phyloP scores from a whole-genome alignment of 2,329 filamentous ascomycete genomes.

The Paecilomyces fulvus region DNA sequence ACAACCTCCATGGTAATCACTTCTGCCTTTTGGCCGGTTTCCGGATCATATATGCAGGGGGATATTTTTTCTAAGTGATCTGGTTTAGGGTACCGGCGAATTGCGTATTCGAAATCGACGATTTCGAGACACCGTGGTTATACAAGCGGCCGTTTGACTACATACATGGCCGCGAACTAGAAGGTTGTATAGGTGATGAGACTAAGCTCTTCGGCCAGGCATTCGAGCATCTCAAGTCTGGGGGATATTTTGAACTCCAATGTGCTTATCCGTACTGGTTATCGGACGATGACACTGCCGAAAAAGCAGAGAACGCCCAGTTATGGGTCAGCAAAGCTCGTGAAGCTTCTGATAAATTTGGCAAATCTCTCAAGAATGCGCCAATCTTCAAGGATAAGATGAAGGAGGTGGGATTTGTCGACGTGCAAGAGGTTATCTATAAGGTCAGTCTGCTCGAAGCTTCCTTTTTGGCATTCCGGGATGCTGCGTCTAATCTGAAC shows the following conservation, averaged over 20 bases:
- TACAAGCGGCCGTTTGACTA: constrained; percentile 8
- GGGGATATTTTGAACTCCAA: neutral
- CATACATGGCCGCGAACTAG: constrained; percentile 4
- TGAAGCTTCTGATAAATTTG: constrained; percentile 7
- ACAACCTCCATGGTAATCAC: constrained; percentile 21
- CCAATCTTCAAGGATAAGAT: constrained; percentile 30
- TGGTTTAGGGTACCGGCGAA: constrained; percentile 17
- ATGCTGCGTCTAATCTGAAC: neutral
- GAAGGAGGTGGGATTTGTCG: constrained; percentile 41
- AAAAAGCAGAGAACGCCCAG: constrained; percentile 6
- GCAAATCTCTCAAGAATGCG: constrained; percentile 11
- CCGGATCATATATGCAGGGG: no score
- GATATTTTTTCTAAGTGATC: neutral
- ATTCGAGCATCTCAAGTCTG: neutral
- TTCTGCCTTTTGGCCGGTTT: neutral
- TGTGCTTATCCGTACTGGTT: neutral
- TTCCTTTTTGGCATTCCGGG: neutral
- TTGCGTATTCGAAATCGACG: constrained; percentile 9
- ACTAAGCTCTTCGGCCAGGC: neutral
- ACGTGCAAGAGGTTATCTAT: constrained; percentile 37
- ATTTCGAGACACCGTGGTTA: constrained; percentile 7
- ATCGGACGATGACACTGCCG: constrained; percentile 5
- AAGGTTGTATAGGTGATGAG: neutral
- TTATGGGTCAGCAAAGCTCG: constrained; percentile 5
- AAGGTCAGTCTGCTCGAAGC: constrained; percentile 15